These are phyloP conservation scores for Mucor mucedo DNA, from an alignment of 371 early-diverging fungal species.

Conservation along the genomic window DNA sequence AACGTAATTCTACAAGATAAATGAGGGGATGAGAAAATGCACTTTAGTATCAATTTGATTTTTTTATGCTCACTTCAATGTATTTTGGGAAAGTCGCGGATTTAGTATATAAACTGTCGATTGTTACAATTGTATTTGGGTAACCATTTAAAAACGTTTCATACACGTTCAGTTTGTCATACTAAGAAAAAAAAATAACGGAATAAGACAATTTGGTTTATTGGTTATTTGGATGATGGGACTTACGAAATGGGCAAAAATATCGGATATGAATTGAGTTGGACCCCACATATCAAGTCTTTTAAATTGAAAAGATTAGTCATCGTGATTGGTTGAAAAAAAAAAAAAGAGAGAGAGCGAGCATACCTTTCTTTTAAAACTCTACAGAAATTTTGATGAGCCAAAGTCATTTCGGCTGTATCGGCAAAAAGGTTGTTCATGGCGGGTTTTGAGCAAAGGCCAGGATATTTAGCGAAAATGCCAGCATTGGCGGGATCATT, in stretches of 20 bases:
- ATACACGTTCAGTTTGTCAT: constrained; percentile 22
- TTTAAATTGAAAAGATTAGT: neutral
- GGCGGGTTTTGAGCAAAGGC: neutral
- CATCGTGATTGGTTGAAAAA: neutral
- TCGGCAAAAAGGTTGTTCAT: constrained; percentile 11
- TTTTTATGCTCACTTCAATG: constrained; percentile 25
- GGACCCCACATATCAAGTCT: constrained; percentile 45
- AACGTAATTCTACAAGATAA: constrained; percentile 3
- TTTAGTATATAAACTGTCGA: constrained; percentile 28
- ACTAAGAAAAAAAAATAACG: constrained; percentile 8
- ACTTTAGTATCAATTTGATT: neutral
- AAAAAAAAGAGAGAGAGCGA: neutral
- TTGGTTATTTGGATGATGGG: neutral
- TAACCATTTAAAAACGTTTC: constrained; percentile 25
- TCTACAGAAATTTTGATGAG: constrained; percentile 22
- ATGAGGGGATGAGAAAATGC: neutral
- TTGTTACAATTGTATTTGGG: constrained; percentile 24
- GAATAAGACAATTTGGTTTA: neutral
- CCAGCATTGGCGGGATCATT: constrained; percentile 16
- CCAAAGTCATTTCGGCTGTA: constrained; percentile 5
- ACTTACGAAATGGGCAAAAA: constrained; percentile 34
- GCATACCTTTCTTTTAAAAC: constrained; percentile 23
- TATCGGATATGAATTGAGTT: constrained; percentile 38
- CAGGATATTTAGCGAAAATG: constrained; percentile 16
- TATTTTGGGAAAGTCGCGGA: constrained; percentile 27